Evolutionary conservation across 2,329 filamentous ascomycete species (phyloP), one percentile per base, ranked within the genome.

Genomic region (Stemphylium vesicarium): DNA sequence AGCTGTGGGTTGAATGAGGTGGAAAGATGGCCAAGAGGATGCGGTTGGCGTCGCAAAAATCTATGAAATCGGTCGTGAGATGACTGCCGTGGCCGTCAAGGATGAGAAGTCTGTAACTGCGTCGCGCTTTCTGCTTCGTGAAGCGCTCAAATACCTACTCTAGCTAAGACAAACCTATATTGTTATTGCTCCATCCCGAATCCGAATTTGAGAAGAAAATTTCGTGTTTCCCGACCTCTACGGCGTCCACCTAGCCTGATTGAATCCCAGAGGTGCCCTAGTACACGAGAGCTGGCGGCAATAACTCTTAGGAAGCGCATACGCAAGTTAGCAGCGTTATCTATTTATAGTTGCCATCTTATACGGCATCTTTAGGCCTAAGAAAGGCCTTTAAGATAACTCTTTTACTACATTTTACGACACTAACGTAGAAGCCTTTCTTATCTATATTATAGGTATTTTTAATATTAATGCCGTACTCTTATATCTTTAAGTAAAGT

Each of bases 381-480:
- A 56, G n/a, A 32, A 20, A 2, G 18, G 13, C 8, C 37, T 37
- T 42, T 18, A 31, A 16, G 24, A 33, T 37, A 55, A 62, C 13
- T 16, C 55, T 33, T 24, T 62, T 62, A 1, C 5, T 33, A 35
- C 31, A 46, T 12, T 16, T 4, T 12, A 38, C 24, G 24, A 48
- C 31, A 8, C 58, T 32, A 43, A 51, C 45, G 2, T 38, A 39
- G 43, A 51, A 54, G 35, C 50, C 41, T 7, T 56, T 59, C 49
- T 51, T 29, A 42, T 55, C 57, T 22, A 58, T 59, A 56, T 59
- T 53, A 32, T 57, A 62, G 13, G 45, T 60, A n/a, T 56, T 37
- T 8, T 26, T 10, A 22, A 18, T n/a, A 12, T 53, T 32, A 38
- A 62, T 38, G 2, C 43, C 12, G 16, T 56, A 51, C 20, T 57